Percentiles rank a stretch among this genome's conserved stretches.
These are phyloP conservation scores for Starmera stellimalicola DNA, from an alignment of 1,139 yeast species.

Conservation along the genomic window DNA sequence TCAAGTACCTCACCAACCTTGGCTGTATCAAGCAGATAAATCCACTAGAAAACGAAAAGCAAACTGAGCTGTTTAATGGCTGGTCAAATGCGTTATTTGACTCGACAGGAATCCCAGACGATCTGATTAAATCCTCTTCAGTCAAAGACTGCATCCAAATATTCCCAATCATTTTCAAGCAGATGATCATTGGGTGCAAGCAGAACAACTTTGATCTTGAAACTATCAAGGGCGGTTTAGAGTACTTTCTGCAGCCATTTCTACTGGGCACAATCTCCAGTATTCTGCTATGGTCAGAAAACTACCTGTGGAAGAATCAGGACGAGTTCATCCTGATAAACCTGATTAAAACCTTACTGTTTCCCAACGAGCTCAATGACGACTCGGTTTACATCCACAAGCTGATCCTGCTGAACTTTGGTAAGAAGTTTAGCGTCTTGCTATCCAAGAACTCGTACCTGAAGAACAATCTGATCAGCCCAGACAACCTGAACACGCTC, in stretches of 20 bases:
- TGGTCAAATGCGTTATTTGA: slow-evolving; percentile 83
- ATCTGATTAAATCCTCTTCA: slow-evolving; percentile 56
- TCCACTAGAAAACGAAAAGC: slow-evolving; percentile 7
- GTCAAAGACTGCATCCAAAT: slow-evolving; percentile 61
- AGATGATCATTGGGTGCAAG: slow-evolving; percentile 56
- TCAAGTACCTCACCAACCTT: slow-evolving; percentile 13
- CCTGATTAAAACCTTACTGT: slow-evolving; percentile 23
- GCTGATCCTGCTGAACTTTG: slow-evolving; percentile 23
- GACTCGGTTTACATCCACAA: slow-evolving; percentile 29
- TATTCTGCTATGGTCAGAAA: slow-evolving; percentile 29
- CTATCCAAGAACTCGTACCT: slow-evolving; percentile 8
- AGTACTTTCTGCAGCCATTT: slow-evolving; percentile 56
- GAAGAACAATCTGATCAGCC: slow-evolving; percentile 8
- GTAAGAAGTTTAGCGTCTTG: slow-evolving; percentile 18
- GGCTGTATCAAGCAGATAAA: slow-evolving; percentile 14
- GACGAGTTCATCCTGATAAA: slow-evolving; percentile 20
- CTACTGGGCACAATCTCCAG: slow-evolving; percentile 36
- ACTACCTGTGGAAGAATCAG: slow-evolving; percentile 27
- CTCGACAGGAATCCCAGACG: slow-evolving; percentile 82
- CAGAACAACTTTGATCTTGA: slow-evolving; percentile 43
- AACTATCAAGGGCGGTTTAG: slow-evolving; percentile 46
- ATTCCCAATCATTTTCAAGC: slow-evolving; percentile 67
- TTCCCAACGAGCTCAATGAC: slow-evolving; percentile 26
- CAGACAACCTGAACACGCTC: slow-evolving; percentile 7
- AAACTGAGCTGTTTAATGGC: slow-evolving; percentile 42